A percentile compares a stretch with the other conserved stretches of the same genome.
Evolutionary conservation across 768 basidiomycete genomes (phyloP).

Genomic region (Mycena maculata): DNA sequence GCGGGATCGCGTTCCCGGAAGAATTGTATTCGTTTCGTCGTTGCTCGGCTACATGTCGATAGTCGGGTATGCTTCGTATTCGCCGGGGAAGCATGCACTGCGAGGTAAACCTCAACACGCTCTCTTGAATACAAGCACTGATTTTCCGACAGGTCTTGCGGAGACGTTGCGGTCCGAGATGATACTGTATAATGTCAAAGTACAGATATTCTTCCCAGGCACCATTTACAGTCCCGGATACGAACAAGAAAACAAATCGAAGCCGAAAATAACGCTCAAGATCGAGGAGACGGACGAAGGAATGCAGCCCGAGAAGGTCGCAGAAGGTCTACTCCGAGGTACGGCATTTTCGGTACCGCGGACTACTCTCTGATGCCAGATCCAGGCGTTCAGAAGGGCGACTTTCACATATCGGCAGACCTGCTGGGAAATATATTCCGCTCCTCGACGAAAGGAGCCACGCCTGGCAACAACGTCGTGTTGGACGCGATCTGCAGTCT

Average conservation of each 20-base stretch:
- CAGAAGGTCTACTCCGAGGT: slow-evolving; percentile 64
- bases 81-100: slow-evolving; percentile 79
- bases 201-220: slow-evolving; percentile 76
- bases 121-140: background rate
- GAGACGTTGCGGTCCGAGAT: slow-evolving; percentile 77
- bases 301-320: slow-evolving; percentile 63
- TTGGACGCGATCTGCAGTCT: slow-evolving; percentile 57
- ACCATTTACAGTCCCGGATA: slow-evolving; percentile 77
- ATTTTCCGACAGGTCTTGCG: slow-evolving; percentile 64
- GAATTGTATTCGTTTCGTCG: slow-evolving; percentile 73
- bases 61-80: slow-evolving; percentile 74
- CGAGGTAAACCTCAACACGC: slow-evolving; percentile 58
- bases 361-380: background rate
- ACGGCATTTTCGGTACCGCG: slow-evolving; percentile 19
- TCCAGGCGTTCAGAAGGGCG: slow-evolving; percentile 66
- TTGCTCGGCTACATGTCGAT: slow-evolving; percentile 71
- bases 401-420: slow-evolving; percentile 74
- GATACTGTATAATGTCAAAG: slow-evolving; percentile 68
- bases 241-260: slow-evolving; percentile 70
- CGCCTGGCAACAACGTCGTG: slow-evolving; percentile 66
- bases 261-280: slow-evolving; percentile 73
- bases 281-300: slow-evolving; percentile 76
- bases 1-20: slow-evolving; percentile 58
- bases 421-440: slow-evolving; percentile 69
- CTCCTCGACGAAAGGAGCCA: slow-evolving; percentile 62